These are phyloP conservation scores for Iberis amara DNA, from an alignment of 441 rosid genomes.

Conservation along the genomic window DNA sequence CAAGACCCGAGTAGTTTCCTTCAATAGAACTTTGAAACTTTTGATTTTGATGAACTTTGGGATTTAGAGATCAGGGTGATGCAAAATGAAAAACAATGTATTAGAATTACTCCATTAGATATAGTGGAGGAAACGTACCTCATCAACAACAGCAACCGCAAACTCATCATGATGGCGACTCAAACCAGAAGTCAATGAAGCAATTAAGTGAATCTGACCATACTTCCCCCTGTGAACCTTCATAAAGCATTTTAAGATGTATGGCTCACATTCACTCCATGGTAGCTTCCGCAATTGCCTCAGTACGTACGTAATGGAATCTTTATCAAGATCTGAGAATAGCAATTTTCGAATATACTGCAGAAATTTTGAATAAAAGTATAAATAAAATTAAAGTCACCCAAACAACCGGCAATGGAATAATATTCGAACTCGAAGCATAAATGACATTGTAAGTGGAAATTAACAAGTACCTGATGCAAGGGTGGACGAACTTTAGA, in stretches of 20 bases:
- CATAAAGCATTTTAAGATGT: slow-evolving; percentile 95
- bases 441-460: slow-evolving; percentile 1
- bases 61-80: slow-evolving; percentile 5
- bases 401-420: slow-evolving; percentile 42
- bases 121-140: slow-evolving; percentile 50
- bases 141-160: slow-evolving; percentile 97
- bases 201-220: slow-evolving; percentile 95
- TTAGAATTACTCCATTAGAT: neutral
- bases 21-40: neutral
- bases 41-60: slow-evolving; percentile 3
- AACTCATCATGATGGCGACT: slow-evolving; percentile 98
- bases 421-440: slow-evolving; percentile 6
- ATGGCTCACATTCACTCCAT: slow-evolving; percentile 91
- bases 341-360: slow-evolving; percentile 92
- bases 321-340: slow-evolving; percentile 95
- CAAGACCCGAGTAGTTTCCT: neutral
- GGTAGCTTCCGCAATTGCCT: slow-evolving; percentile 98
- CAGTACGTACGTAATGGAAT: slow-evolving; percentile 83
- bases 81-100: slow-evolving; percentile 14
- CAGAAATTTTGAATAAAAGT: slow-evolving; percentile 29
- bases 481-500: slow-evolving; percentile 91
- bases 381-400: slow-evolving; percentile 6
- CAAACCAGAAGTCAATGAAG: slow-evolving; percentile 95
- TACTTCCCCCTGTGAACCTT: slow-evolving; percentile 95
- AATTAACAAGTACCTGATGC: slow-evolving; percentile 60